These are phyloP conservation scores for Neurospora crassa DNA, from an alignment of 2,329 filamentous ascomycete genomes.

Conservation along the genomic window DNA sequence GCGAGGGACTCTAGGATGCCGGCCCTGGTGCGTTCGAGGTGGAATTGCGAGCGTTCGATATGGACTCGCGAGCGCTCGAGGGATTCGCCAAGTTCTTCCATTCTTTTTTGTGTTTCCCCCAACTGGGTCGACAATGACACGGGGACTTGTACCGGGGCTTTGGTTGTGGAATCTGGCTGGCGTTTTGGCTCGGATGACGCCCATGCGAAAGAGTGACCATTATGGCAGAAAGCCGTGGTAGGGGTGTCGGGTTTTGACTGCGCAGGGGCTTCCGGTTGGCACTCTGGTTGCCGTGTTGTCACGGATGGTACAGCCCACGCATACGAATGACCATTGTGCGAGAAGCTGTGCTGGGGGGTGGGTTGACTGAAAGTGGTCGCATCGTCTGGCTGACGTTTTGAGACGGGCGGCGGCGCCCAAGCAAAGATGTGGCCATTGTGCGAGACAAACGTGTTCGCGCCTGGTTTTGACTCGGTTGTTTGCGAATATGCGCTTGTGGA, in stretches of 20 bases:
- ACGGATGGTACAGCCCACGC: not conserved
- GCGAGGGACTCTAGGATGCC: not conserved
- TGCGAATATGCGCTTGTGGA: not conserved
- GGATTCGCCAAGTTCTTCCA: not conserved
- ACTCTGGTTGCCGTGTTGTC: not conserved
- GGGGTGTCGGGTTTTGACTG: not conserved
- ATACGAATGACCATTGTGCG: not conserved
- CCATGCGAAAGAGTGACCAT: not conserved
- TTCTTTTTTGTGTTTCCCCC: not conserved
- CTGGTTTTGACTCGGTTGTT: not conserved
- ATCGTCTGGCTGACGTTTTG: not conserved
- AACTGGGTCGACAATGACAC: not conserved
- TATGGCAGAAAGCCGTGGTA: not conserved
- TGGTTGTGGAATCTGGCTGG: not conserved
- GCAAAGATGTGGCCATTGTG: not conserved
- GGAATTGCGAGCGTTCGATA: not conserved
- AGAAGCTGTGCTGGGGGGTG: not conserved
- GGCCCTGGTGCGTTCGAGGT: not conserved
- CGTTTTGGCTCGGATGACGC: not conserved
- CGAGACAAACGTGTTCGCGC: not conserved
- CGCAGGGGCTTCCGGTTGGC: not conserved
- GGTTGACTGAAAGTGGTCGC: not conserved
- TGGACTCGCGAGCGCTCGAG: not conserved
- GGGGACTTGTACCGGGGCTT: not conserved
- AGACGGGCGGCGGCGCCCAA: not conserved